Evolutionary conservation across 108 stramenopile species (phyloP), one percentile per base, ranked within the genome.

Genomic region (Epipyxis sp.): DNA sequence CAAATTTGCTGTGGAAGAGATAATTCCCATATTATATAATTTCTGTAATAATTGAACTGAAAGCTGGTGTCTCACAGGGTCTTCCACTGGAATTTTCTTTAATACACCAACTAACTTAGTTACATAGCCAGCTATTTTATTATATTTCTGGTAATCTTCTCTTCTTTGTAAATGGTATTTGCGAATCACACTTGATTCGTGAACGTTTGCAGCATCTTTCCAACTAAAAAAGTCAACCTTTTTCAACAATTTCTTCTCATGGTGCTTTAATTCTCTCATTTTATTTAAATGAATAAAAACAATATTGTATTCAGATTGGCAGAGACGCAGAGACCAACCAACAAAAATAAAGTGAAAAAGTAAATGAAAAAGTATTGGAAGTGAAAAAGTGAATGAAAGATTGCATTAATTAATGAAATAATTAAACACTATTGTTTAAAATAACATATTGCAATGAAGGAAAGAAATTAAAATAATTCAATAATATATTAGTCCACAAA

Each of bases 191-290:
- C 95, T 90, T 25, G 95, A 92, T 2, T 94, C 95, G 6, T 94
- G 92, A 34, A 97, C 83, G 78, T 95, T 97, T 79, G 93, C 92
- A 76, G 97, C 98, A 27, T 88, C 86, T 76, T 95, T 97, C 96
- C 95, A 99, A 67, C 92, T 89, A 78, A 96, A 93, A 78, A 99
- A 91, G 69, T 93, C 92, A 41, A 99, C 97, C 81, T 97, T 97
- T 39, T 95, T 94, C 32, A 99, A 86, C 1, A 99, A 92, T 79
- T 97, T 97, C 86, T 97, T 92, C 81, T 99, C 97, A 74, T 99
- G 98, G 78, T 96, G 84, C 85, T 97, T 97, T 16, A 99, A 89
- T 85, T 96, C 77, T 80, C 87, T 62, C 87, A 87, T 87, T 57
- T 25, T 57, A 25, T 20, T 16, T 57, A 57, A 20, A 25, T 25